Evolutionary conservation across 441 rosid genomes (phyloP), one percentile per base, ranked within the genome.

Genomic region (Oxalis stricta): DNA sequence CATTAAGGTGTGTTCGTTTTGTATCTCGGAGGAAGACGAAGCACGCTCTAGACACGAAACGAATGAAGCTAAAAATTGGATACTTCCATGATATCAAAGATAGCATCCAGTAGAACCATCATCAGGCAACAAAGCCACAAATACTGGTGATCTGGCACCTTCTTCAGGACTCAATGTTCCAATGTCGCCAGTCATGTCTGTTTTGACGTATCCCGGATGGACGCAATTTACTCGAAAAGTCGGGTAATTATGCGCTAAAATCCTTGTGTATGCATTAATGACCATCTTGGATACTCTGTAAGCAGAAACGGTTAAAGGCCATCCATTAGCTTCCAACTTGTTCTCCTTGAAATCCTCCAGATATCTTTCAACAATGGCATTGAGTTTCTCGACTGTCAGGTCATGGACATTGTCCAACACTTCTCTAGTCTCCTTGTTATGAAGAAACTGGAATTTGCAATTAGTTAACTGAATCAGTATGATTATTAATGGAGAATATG

Each of bases 101-200:
- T n/a, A n/a, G n/a, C n/a, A n/a, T n/a, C n/a, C n/a, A n/a, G n/a
- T n/a, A n/a, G n/a, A n/a, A n/a, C n/a, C n/a, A n/a, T n/a, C n/a
- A n/a, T n/a, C n/a, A 1, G 41, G 26, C 26, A 50, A 32, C 38
- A 49, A 22, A 11, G 52, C 52, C 21, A 54, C 18, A 47, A 36
- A 32, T 4, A 53, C 60, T 0, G 60, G 55, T 26, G 41, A 40
- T 38, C 46, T 48, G 2, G 55, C 55, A 0, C 48, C 60, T 41
- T 48, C 55, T 42, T 60, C 51, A 16, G 31, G 40, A 10, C 21
- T 31, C 23, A 43, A 29, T 16, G 9, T 26, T 9, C 57, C 45
- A 0, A 18, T 26, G 44, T 55, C 3, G 3, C 19, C 20, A 24
- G 26, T 38, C 5, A 50, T 16, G 15, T 61, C 56, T 6, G 52